phyloP scores from a whole-genome alignment of 2,329 filamentous ascomycete genomes.

The Ophiocordyceps polyrhachis-furcata region DNA sequence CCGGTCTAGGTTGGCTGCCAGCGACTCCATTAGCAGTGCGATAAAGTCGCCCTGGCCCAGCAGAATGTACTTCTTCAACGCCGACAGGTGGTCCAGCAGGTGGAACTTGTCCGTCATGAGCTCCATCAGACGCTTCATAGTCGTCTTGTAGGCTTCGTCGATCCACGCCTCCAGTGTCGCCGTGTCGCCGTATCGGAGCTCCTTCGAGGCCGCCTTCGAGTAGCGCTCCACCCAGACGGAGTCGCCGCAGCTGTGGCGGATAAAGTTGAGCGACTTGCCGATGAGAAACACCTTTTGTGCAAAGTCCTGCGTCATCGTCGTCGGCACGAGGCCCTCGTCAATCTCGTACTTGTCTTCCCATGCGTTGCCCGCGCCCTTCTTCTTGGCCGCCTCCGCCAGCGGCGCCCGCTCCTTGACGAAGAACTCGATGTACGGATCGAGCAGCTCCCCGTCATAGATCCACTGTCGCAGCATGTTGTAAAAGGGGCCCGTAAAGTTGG shows the following conservation, averaged over 20 bases:
- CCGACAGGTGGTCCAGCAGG: constrained; percentile 77
- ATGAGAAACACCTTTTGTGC: constrained; percentile 94
- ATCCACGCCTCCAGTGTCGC: constrained; percentile 83
- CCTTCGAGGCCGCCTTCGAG: constrained; percentile 80
- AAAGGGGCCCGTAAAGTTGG: constrained; percentile 79
- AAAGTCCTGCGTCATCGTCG: constrained; percentile 83
- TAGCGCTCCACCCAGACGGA: constrained; percentile 91
- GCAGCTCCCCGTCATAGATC: constrained; percentile 96
- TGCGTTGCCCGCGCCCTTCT: constrained; percentile 61
- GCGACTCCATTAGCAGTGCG: constrained; percentile 86
- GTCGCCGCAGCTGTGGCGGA: constrained; percentile 86
- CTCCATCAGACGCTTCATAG: constrained; percentile 85
- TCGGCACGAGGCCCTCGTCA: constrained; percentile 70
- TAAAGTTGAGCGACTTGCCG: constrained; percentile 95
- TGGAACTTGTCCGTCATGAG: constrained; percentile 94
- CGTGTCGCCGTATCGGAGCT: constrained; percentile 82
- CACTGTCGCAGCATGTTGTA: constrained; percentile 91
- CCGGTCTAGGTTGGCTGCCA: constrained; percentile 79
- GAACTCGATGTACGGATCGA: constrained; percentile 91
- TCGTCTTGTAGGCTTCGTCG: constrained; percentile 92
- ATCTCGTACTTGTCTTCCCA: constrained; percentile 97
- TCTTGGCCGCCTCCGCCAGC: constrained; percentile 18
- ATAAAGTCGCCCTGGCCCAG: constrained; percentile 96
- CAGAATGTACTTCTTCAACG: constrained; percentile 85
- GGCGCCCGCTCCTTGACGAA: constrained; percentile 70